Evolutionary conservation across 139 green algal species (phyloP), one percentile per base, ranked within the genome.

Genomic region (Dunaliella primolecta): DNA sequence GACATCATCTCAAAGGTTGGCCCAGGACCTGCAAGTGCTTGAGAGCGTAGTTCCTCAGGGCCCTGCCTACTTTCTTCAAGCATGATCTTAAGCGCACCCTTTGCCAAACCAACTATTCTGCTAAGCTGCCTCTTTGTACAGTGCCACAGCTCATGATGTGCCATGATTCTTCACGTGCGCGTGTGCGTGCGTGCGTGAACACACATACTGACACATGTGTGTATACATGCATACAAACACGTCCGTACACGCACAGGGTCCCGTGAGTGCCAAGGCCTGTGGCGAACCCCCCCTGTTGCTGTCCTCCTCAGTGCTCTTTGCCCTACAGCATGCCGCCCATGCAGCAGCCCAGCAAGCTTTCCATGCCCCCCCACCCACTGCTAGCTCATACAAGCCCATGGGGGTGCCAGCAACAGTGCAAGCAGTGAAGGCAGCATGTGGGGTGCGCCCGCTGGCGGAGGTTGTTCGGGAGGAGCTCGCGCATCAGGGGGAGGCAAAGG

Each of bases 281-380:
- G 87, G 87, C 79, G 89, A 92, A 83, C 89, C 89, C 15, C 82
- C 87, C n/a, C 85, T 92, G 82, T 81, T 91, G 81, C 85, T 90
- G 23, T 81, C 83, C 0, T 34, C 24, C n/a, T 83, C 23, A 1
- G 81, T 85, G 2, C 80, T 91, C 30, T 55, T 75, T 24, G 88
- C 88, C 1, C 34, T 91, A n/a, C 78, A 90, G 76, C 55, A 57
- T 23, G 84, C 84, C 25, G 34, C 84, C 32, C 24, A 21, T 23
- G 84, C 84, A 34, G 85, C 81, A 0, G 75, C 81, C 11, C 0
- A 25, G n/a, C 70, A 78, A 1, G 31, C 77, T 0, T 80, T 56
- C 0, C 27, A 24, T 32, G 57, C 1, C 0, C 31, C 36, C 30
- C 3, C 81, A 34, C 7, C 3, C 25, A n/a, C 57, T 25, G 31